phyloP scores from a whole-genome alignment of 2,329 filamentous ascomycete species.

The Coniochaeta hoffmannii region DNA sequence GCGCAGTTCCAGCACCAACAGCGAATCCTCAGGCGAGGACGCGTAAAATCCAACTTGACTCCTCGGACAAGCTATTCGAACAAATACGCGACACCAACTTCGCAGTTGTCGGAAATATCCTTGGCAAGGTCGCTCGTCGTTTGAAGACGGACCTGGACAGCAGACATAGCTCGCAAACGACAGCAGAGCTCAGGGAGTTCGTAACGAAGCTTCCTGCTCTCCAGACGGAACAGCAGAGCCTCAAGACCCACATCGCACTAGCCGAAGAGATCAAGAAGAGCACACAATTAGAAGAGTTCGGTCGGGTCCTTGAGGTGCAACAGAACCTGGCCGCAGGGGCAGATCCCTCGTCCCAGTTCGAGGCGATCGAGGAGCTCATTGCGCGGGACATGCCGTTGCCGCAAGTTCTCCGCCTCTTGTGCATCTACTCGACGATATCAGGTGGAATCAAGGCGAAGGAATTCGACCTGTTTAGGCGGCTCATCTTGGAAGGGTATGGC shows the following conservation, averaged over 20 bases:
- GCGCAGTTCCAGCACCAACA: constrained; percentile 48
- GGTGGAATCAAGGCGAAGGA: constrained; percentile 86
- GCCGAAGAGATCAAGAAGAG: constrained; percentile 94
- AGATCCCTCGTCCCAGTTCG: constrained; percentile 82
- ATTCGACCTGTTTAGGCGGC: constrained; percentile 79
- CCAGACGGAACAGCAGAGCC: constrained; percentile 84
- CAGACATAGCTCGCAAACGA: constrained; percentile 78
- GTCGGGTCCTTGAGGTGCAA: constrained; percentile 82
- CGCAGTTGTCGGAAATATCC: constrained; percentile 78
- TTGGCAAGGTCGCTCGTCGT: constrained; percentile 86
- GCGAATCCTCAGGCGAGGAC: constrained; percentile 57
- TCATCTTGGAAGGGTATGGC: constrained; percentile 87
- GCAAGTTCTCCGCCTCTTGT: constrained; percentile 78
- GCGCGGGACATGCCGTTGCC: constrained; percentile 73
- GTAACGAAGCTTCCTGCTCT: constrained; percentile 90
- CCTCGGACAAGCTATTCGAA: constrained; percentile 80
- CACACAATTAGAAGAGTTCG: constrained; percentile 84
- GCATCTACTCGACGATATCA: constrained; percentile 83
- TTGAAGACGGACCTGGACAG: constrained; percentile 81
- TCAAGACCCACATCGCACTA: constrained; percentile 86
- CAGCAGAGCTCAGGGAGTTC: constrained; percentile 87
- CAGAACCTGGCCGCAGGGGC: constrained; percentile 89
- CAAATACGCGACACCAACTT: constrained; percentile 91
- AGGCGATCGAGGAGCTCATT: constrained; percentile 91
- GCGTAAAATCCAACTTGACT: constrained; percentile 82